Base-by-base conservation (phyloP, 2,329 filamentous ascomycete genomes). In the Fusarium domesticum region DNA sequence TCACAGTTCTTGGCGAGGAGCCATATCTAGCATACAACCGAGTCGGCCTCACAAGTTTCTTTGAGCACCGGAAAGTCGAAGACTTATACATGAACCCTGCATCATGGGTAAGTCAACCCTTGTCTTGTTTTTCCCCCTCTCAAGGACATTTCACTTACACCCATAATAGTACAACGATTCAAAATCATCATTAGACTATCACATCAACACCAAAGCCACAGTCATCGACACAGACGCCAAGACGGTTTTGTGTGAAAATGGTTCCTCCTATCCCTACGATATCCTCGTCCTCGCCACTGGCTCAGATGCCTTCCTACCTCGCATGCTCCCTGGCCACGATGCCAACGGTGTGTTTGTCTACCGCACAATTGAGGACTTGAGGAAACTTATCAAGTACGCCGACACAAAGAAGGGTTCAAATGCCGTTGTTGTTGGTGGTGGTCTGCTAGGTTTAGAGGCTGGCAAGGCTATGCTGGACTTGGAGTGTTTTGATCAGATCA, bases 401-500 rank as follows among this genome's bases (percentile, higher is more conserved):
- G 75, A 80, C 1, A 71, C 73, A 10, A 79, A 81, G 42, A 85
- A 82, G 55, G 87, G 81, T 5, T 81, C 83, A 2, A 78, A 78
- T 2, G 89, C 87, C 0, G 78, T 83, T 5, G 89, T 93, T 0
- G 87, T 96, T 4, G 90, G 90, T 18, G 90, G 90, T 40, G 90
- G 90, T 1, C 67, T 96, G 18, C 75, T 96, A 0, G 90, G 90
- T 1, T 77, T 96, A 0, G 90, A 96, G 69, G 90, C 90, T 2
- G 90, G 89, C 25, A 93, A 95, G 59, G 90, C 90, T 2, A 90
- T 96, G 87, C 84, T 91, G 72, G 89, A 95, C 61, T 71, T 96
- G 7, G 77, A 87, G 56, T 79, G 83, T 39, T 95, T 86, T 60
- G 73, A 77, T 11, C 80, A 81, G 45, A 85, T 96, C 39, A 87